Base-by-base conservation (phyloP, 257 asterid species). In the Solanum ossicruentum region DNA sequence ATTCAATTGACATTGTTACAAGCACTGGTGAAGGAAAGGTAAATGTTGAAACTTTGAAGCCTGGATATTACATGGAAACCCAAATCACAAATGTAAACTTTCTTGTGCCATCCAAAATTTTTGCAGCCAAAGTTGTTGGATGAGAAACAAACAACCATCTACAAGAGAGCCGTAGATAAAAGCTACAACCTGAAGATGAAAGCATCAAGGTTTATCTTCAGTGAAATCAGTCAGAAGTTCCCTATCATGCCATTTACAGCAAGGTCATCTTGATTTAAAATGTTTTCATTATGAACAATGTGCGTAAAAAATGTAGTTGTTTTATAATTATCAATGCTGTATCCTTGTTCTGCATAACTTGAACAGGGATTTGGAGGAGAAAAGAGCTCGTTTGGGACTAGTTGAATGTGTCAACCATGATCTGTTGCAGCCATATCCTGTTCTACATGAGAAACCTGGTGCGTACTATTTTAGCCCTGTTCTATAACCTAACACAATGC, bases 1-100 rank as follows among this genome's bases (percentile, higher is more conserved):
- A 96, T 79, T 85, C 96, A 16, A 83, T 94, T 85, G 97, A 94
- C 89, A 95, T 94, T 80, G 98, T 95, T 63, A 89, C 98, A 47
- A 93, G 97, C 93, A 94, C 98, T 6, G 99, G 99, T 36, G 99
- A 95, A 85, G 99, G 99, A 89, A 95, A 95, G 96, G 98, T 93
- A 89, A 77, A 51, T 77, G 16, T 26, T 77, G 63, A 16, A 51
- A 77, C 8, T 16, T 16, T 26, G 63, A 26, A 13, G 1, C 47
- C 65, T 51, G 17, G 32, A 15, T 26, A 77, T 77, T 26, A 51
- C 82, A 9, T 8, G 61, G 82, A 51, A 16, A 77, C 82, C 12
- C 16, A 2, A 16, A 23, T 69, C 52, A 39, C 23, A 69, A 69
- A 5, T 69, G 78, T 69, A 9, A 10, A 69, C 13, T 69, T 32